A percentile compares a stretch with the other conserved stretches of the same genome.
Evolutionary conservation across 495 filamentous ascomycete genomes (phyloP).

Genomic region (Lindgomyces ingoldianus): DNA sequence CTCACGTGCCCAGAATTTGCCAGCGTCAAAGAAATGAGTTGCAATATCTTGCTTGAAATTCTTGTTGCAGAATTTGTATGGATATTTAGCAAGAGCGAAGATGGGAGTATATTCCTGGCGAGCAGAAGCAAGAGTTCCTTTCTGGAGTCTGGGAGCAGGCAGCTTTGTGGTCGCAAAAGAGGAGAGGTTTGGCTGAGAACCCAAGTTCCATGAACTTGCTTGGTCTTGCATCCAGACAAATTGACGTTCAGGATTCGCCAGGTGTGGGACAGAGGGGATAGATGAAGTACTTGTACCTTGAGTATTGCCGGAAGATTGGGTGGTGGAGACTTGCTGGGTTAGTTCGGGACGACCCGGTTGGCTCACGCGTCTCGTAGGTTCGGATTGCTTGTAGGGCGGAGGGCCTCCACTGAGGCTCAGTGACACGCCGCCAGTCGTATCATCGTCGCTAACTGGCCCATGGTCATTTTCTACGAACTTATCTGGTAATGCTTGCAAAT

Average conservation of each 20-base stretch:
- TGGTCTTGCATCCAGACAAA: conserved; percentile 19
- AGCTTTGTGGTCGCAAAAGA: conserved; percentile 4
- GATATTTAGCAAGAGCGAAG: conserved; percentile 59
- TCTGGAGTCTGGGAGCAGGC: conserved; percentile 7
- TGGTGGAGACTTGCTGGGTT: neutral
- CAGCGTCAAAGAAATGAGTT: conserved; percentile 56
- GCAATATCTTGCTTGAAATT: conserved; percentile 52
- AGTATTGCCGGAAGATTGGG: neutral
- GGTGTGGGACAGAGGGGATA: neutral
- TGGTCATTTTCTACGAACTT: neutral
- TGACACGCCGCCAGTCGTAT: conserved; percentile 20
- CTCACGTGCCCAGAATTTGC: conserved; percentile 57
- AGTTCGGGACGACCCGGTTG: neutral
- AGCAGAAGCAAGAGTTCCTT: conserved; percentile 22
- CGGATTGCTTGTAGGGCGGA: neutral
- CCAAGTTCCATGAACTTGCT: conserved; percentile 15
- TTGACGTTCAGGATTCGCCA: conserved; percentile 5
- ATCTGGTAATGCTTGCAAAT: conserved; percentile 26
- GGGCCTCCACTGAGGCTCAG: neutral
- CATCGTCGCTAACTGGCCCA: conserved; percentile 11
- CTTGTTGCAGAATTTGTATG: conserved; percentile 58
- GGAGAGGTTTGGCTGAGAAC: neutral
- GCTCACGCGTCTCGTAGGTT: neutral
- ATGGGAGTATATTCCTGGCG: conserved; percentile 59
- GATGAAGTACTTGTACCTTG: neutral